Evolutionary conservation across 176 grass and related monocot genomes (phyloP), one percentile per base, ranked within the genome.

Genomic region (Poa annua): DNA sequence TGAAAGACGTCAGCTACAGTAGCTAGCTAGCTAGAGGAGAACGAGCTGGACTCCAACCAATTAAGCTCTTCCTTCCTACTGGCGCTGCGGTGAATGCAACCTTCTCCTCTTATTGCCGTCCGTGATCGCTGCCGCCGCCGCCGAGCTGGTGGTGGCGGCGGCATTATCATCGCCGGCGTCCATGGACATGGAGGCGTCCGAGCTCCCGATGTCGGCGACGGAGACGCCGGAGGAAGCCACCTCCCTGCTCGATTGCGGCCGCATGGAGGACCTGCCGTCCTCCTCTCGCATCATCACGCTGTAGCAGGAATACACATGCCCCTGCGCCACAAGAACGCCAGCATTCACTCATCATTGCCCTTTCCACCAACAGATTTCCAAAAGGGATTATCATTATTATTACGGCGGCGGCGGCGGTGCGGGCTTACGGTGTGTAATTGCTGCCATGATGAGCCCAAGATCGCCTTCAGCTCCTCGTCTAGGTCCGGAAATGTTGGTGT

Each of bases 241-340:
- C 77, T 81, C 82, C 86, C 83, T 52, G 71, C 71, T 79, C 83
- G 89, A 90, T 71, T 74, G 76, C 19, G 16, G 61, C 61, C 61
- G 14, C 54, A 80, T 69, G 49, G 76, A 78, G 49, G 76, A 78
- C 78, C 67, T 81, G 86, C 60, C 2, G 26, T 53, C 71, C 47
- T 91, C 85, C 72, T 85, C 91, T 47, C 84, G 93, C 57, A 92
- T 85, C 91, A 99, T 94, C 74, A 85, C 71, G 47, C 59, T 93
- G 85, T 94, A 99, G 93, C 96, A 99, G 69, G 96, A 96, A 85
- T 80, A 99, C 77, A 99, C 96, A 86, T 90, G 85, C 16, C 70
- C 91, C 96, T 99, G 90, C 70, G 90, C 70, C 24, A 50, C 24
- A 75, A 89, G 56, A 86, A 85, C 12, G 87, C 84, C 71, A 78